These are phyloP conservation scores for Aspergillus sclerotiicarbonarius DNA, from an alignment of 495 filamentous ascomycete genomes.

Conservation along the genomic window DNA sequence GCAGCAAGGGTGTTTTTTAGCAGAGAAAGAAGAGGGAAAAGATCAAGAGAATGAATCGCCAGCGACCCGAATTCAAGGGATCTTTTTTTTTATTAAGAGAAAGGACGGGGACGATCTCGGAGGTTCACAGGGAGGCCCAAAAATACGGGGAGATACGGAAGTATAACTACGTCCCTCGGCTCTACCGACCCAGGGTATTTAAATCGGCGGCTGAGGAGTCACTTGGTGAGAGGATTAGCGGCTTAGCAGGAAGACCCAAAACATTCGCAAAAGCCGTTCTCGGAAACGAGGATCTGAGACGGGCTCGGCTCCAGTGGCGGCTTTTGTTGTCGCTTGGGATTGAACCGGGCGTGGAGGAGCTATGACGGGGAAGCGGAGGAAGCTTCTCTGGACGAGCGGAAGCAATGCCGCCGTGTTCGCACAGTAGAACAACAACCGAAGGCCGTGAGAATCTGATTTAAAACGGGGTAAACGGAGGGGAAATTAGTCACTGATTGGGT, in stretches of 20 bases:
- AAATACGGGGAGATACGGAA: slow-evolving; percentile 28
- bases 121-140: slow-evolving; percentile 19
- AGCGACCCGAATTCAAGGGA: not conserved
- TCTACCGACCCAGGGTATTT: slow-evolving; percentile 12
- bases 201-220: slow-evolving; percentile 10
- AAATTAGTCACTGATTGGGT: not conserved
- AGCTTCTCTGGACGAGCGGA: slow-evolving; percentile 46
- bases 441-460: not conserved
- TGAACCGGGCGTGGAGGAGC: slow-evolving; percentile 28
- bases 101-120: slow-evolving; percentile 21
- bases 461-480: not conserved
- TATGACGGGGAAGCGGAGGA: slow-evolving; percentile 44
- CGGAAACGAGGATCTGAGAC: slow-evolving; percentile 25
- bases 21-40: slow-evolving; percentile 9
- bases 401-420: slow-evolving; percentile 19
- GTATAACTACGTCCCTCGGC: slow-evolving; percentile 27
- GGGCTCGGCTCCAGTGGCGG: slow-evolving; percentile 33
- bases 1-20: slow-evolving; percentile 14
- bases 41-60: slow-evolving; percentile 5
- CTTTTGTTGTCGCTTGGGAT: slow-evolving; percentile 15
- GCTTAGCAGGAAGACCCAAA: not conserved
- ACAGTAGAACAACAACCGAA: not conserved
- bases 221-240: slow-evolving; percentile 7
- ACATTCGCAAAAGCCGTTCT: not conserved
- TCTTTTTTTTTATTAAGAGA: slow-evolving; percentile 13